Evolutionary conservation across 352 stramenopile genomes (phyloP), one percentile per base, ranked within the genome.

Genomic region (Globisporangium orthogonon): DNA sequence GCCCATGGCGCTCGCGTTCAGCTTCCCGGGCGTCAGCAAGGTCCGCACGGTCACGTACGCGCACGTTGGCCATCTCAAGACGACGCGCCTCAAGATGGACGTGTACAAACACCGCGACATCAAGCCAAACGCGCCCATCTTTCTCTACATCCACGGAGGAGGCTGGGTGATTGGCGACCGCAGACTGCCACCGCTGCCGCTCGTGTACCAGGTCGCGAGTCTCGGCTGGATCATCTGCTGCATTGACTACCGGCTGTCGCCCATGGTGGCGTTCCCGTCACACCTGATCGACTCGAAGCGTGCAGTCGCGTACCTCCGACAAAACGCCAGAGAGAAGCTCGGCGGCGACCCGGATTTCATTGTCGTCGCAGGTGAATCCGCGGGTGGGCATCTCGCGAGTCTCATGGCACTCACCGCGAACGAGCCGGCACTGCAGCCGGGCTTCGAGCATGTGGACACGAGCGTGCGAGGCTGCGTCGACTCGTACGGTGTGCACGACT

Each of bases 71-170:
- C 70, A 75, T 43, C 70, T 75, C 61, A 73, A 70, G 49, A 83
- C 76, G n/a, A 83, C 70, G 7, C 46, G 57, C 14, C 60, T 91
- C 41, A 67, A 74, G 15, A 91, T 91, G 82, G 78, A 91, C 50
- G 74, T 91, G 35, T 91, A 85, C 71, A 86, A 80, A 54, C 70
- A 83, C 53, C 60, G 50, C 30, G 60, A 76, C 48, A 74, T 72
- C 4, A 62, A 65, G 10, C 52, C 70, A 4, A 88, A 88, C 18
- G 75, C 80, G n/a, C 82, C 82, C 1, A 84, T 91, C 47, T 35
- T 91, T 31, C 50, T 91, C 30, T 91, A 89, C 56, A 76, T 91
- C 51, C 82, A 91, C 58, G 82, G 82, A n/a, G 82, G 82, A n/a
- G 79, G 67, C 5, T 91, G 82, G 82, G 62, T 90, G 54, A 66